Base-by-base conservation (phyloP, 2,329 filamentous ascomycete species). In the Ophiostoma sp. region DNA sequence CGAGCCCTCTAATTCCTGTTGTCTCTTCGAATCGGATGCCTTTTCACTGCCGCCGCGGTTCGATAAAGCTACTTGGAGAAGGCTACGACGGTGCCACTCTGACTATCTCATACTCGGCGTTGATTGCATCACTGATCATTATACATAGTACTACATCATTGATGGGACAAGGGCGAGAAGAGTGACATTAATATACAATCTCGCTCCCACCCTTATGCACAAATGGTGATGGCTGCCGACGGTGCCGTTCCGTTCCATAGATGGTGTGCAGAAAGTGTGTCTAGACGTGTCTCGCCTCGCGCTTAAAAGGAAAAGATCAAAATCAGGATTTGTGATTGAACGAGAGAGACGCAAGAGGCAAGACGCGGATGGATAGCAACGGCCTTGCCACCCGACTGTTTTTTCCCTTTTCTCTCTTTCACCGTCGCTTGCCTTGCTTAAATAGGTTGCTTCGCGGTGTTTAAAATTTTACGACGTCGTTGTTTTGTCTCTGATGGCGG, bases 21-120 rank as follows among this genome's bases (percentile, higher is more conserved):
- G 60, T 65, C 41, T 62, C 57, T 62, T 62, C 57, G 57, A 62
- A 62, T 62, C 57, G 57, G 57, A 62, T 57, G 27, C 13, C 57
- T 62, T 62, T 62, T 27, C 20, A 33, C 11, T 62, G 57, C 57
- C 57, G 57, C 57, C 57, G 57, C 52, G n/a, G n/a, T 57, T 57
- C n/a, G n/a, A 57, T 27, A 57, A 15, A 57, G 17, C 44, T 48
- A 48, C 44, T 57, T 57, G 11, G 57, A 17, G 57, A 62, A 62
- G 57, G 57, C 57, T 62, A 62, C 57, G 57, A 57, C 57, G 27
- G 27, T 33, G 52, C 52, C 23, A 57, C 27, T 33, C n/a, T 62
- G 52, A 23, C 27, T 62, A 62, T 62, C 23, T 62, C 57, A 57
- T 57, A 57, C 52, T 57, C 52, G 52, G 52, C 52, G 23, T 57